Conservation (phyloP, 2,329 filamentous ascomycete genomes). For the Clonostachys rosea region DNA sequence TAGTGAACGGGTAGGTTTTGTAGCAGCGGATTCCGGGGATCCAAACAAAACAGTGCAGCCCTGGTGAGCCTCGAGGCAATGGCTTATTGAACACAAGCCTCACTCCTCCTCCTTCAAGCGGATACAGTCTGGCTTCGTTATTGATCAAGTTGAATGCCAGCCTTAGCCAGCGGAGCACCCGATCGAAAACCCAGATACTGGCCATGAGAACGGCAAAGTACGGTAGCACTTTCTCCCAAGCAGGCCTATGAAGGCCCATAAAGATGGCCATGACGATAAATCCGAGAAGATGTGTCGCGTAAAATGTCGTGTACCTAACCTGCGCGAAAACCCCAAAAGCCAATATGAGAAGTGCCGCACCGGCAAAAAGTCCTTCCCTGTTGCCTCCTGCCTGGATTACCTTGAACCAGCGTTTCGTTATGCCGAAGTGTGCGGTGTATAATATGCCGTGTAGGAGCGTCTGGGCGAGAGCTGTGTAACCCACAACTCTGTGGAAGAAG, state of each 20-base stretch:
- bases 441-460: conserved; percentile 27
- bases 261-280: conserved; percentile 33
- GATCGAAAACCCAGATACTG: conserved; percentile 36
- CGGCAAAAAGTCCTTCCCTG: conserved; percentile 12
- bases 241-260: conserved; percentile 36
- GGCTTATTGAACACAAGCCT: conserved; percentile 39
- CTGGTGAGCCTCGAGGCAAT: conserved; percentile 16
- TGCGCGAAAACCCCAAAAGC: conserved; percentile 23
- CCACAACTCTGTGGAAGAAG: conserved; percentile 36
- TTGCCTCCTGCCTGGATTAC: not conserved
- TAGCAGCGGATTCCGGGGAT: conserved; percentile 44
- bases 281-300: conserved; percentile 33
- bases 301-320: conserved; percentile 41
- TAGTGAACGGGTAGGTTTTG: conserved; percentile 52
- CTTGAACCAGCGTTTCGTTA: not conserved
- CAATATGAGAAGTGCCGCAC: conserved; percentile 28
- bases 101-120: conserved; percentile 37
- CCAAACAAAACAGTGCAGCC: conserved; percentile 48
- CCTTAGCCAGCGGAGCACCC: conserved; percentile 25
- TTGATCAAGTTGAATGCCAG: conserved; percentile 21
- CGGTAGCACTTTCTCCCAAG: conserved; percentile 25
- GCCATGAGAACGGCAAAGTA: conserved; percentile 30
- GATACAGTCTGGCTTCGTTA: conserved; percentile 9
- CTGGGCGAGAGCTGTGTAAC: conserved; percentile 31
- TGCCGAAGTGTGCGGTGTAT: conserved; percentile 22